Percentiles rank a stretch among this genome's conserved stretches.
Conservation (phyloP, 345 rosid genomes). For the Anacardium occidentale region DNA sequence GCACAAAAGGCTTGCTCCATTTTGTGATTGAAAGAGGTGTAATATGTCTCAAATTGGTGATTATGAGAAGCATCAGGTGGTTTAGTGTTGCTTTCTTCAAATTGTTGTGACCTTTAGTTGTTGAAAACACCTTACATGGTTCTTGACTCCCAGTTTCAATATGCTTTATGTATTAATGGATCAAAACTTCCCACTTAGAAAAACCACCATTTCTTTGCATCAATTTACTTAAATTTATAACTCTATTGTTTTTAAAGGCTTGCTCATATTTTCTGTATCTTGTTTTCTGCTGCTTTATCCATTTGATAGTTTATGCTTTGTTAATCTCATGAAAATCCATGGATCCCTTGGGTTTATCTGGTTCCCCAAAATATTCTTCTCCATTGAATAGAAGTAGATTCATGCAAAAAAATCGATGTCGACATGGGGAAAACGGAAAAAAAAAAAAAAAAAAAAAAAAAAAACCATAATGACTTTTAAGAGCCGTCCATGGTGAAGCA, state of each 20-base stretch:
- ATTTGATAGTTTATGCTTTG: neutral
- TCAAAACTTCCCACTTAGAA: constrained; percentile 24
- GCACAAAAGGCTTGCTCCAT: constrained; percentile 89
- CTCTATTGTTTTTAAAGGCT: constrained; percentile 2
- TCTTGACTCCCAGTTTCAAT: constrained; percentile 27
- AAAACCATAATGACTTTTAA: neutral
- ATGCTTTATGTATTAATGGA: constrained; percentile 34
- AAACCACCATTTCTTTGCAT: constrained; percentile 16
- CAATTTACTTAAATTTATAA: constrained; percentile 13
- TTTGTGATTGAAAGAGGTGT: constrained; percentile 49
- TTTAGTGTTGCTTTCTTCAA: constrained; percentile 33
- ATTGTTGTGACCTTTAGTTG: constrained; percentile 30
- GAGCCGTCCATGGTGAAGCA: neutral
- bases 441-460: too few relatives aligned
- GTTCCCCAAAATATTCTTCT: neutral
- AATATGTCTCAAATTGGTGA: constrained; percentile 20
- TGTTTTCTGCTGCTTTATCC: neutral
- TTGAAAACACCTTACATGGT: constrained; percentile 23
- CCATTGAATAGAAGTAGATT: neutral
- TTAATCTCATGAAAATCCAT: neutral
- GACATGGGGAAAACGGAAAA: neutral
- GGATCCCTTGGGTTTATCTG: neutral
- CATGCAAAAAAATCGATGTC: neutral
- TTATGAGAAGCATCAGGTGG: constrained; percentile 31
- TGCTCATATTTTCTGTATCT: constrained; percentile 1